Conservation (phyloP, 179 eudicot species). For the Silene coronaria region DNA sequence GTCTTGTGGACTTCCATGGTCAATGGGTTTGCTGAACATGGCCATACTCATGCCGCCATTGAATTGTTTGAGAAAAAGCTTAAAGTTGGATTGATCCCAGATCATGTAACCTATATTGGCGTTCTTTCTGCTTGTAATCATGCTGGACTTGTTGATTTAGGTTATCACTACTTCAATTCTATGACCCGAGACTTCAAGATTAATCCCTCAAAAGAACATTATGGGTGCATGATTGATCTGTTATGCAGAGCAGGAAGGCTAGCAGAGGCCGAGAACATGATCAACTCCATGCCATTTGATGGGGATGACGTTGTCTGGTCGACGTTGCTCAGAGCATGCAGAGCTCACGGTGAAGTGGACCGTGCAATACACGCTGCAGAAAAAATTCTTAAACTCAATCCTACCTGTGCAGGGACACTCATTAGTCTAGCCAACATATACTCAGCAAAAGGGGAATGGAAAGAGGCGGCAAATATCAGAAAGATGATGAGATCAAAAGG, state of each 20-base stretch:
- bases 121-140: conserved; percentile 90
- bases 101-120: conserved; percentile 75
- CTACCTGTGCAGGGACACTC: conserved; percentile 66
- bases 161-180: conserved; percentile 51
- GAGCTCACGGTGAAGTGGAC: conserved; percentile 61
- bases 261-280: conserved; percentile 69
- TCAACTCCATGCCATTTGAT: conserved; percentile 54
- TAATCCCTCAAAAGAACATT: conserved; percentile 60
- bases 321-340: conserved; percentile 68
- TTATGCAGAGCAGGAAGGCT: conserved; percentile 76
- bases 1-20: conserved; percentile 95
- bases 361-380: conserved; percentile 62
- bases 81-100: conserved; percentile 54
- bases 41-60: conserved; percentile 61
- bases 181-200: conserved; percentile 49
- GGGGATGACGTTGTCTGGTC: conserved; percentile 86
- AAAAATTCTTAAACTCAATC: conserved; percentile 49
- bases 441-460: conserved; percentile 65
- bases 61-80: conserved; percentile 56
- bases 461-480: conserved; percentile 69
- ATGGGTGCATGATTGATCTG: conserved; percentile 89
- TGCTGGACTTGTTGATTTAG: conserved; percentile 74
- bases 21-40: conserved; percentile 89
- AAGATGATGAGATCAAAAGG: conserved; percentile 70
- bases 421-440: conserved; percentile 68